phyloP scores from a whole-genome alignment of 2,329 filamentous ascomycete species.

The Exophiala dermatitidis region DNA sequence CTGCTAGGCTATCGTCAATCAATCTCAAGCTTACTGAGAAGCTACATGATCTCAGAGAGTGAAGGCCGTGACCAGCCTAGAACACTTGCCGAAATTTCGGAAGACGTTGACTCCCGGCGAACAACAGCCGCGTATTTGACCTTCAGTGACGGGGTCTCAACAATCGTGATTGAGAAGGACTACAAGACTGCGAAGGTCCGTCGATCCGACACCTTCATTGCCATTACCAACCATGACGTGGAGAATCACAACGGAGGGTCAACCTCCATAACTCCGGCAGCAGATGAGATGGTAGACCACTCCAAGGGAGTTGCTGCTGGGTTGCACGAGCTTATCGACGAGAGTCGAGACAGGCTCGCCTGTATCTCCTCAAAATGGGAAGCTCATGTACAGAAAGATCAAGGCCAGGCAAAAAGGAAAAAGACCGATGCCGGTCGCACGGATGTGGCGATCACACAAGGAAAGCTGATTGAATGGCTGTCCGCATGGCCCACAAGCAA shows the following conservation, averaged over 20 bases:
- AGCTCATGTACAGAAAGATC: slow-evolving; percentile 1
- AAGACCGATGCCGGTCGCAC: slow-evolving; percentile 6
- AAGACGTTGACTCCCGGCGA: slow-evolving; percentile 31
- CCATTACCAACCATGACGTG: slow-evolving; percentile 51
- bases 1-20: slow-evolving; percentile 49
- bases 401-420: not conserved
- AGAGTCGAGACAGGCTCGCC: slow-evolving; percentile 18
- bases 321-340: slow-evolving; percentile 23
- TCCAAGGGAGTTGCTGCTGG: slow-evolving; percentile 9
- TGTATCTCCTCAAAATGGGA: slow-evolving; percentile 21
- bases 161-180: slow-evolving; percentile 52
- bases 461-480: slow-evolving; percentile 44
- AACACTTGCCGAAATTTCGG: slow-evolving; percentile 18
- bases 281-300: slow-evolving; percentile 1
- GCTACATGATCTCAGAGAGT: slow-evolving; percentile 10
- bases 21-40: slow-evolving; percentile 47
- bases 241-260: slow-evolving; percentile 25
- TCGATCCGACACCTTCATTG: slow-evolving; percentile 46
- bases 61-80: slow-evolving; percentile 8
- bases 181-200: slow-evolving; percentile 40
- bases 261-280: slow-evolving; percentile 18
- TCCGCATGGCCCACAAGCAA: slow-evolving; percentile 49
- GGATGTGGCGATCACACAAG: slow-evolving; percentile 28
- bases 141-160: slow-evolving; percentile 45
- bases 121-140: slow-evolving; percentile 53